Evolutionary conservation across 2,329 filamentous ascomycete genomes (phyloP), one percentile per base, ranked within the genome.

Genomic region (Fusarium protoensiforme): DNA sequence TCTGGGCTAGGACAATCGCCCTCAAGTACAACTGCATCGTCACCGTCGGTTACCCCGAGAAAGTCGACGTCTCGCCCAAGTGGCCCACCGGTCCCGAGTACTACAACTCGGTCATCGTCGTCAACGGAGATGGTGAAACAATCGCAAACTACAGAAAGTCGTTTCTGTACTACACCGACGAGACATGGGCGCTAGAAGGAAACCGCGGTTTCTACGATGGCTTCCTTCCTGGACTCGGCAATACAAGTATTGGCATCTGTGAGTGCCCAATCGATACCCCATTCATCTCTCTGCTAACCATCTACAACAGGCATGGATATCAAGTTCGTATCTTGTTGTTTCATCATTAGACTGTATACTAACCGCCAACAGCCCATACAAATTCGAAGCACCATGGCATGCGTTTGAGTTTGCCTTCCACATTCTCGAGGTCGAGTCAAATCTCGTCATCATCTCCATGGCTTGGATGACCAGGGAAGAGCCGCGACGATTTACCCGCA

Each of bases 41-140:
- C 0, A 88, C 89, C 0, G 89, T 90, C 1, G 94, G 94, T 0
- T 96, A 96, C 64, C 93, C 94, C 0, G 94, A 96, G 65, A 89
- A 88, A 74, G 88, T 88, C 1, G 89, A 92, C 58, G 77, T 87
- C 0, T 78, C 83, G 0, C 59, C 79, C 1, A 83, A 84, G 27
- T 90, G 88, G 86, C 89, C 89, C 0, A 81, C 87, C 0, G 80
- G 78, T 0, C 86, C 87, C 0, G 87, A 89, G 70, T 89, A 88
- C 36, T 90, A 90, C 78, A 90, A 90, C 65, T 85, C 86, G 0
- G 77, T 80, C 0, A 85, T 92, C 2, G 82, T 90, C 0, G 85
- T 92, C 5, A 89, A 87, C 62, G 78, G 74, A 0, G 88, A 92
- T 0, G 91, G 91, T 0, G 89, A 92, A n/a, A 88, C 85, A 0